Evolutionary conservation across 106 monocot genomes (phyloP), one percentile per base, ranked within the genome.

Genomic region (Phalaenopsis aphrodite): DNA sequence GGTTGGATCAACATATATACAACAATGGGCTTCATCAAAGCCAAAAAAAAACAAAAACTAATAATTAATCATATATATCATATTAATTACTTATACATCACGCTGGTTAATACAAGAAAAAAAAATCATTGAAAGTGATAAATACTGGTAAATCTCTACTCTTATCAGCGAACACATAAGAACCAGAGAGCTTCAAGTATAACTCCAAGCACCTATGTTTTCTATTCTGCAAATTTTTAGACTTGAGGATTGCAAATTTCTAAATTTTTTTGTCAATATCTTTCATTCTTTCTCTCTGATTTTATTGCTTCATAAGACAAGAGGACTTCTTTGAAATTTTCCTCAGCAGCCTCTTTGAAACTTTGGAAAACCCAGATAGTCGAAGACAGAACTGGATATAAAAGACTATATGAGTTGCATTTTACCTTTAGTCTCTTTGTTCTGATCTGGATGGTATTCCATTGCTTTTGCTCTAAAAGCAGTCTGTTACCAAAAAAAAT

Each of bases 391-490:
- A 4, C 39, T 3, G 10, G 15, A 10, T 39, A 39, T 38, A 39
- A 30, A 30, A 30, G 30, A 30, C 30, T 30, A 30, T 30, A 30
- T 30, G 4, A 23, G 64, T 21, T 5, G 69, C 23, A 23, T 69
- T 38, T 38, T 10, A 92, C 92, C 94, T 98, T 91, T 98, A 79
- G 89, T 94, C 42, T 81, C 79, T 78, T 89, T 92, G 80, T 98
- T 92, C 82, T 92, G 92, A 87, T 98, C 98, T 73, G 98, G 98
- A 80, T 98, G 98, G 66, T 73, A 92, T 78, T 94, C 87, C 92
- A 94, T 92, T 16, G 92, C 98, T 85, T 94, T 98, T 65, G 89
- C 87, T 85, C 98, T 94, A 82, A 94, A 98, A 80, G 98, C 98
- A 79, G 83, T 88, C 98, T 98, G 84, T 79, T 71, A 81, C 17